Evolutionary conservation across 2,329 filamentous ascomycete species (phyloP).

Genomic region (Xylaria multiplex): DNA sequence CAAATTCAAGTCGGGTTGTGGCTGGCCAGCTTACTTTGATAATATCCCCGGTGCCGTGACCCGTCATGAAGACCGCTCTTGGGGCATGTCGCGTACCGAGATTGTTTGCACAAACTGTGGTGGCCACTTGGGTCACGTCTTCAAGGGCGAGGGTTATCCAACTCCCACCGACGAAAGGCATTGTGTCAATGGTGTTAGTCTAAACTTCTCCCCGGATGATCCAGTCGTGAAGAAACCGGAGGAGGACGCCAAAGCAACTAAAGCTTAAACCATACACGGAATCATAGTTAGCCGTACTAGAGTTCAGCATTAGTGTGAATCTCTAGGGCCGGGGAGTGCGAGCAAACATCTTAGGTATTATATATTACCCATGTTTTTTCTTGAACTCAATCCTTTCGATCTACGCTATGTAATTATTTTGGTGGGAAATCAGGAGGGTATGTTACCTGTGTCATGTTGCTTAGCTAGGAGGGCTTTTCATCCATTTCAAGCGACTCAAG

Average conservation of each 20-base stretch:
- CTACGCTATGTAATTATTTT: not conserved
- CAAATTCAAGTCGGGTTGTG: constrained; percentile 96
- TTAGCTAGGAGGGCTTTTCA: no score
- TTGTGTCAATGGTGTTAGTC: constrained; percentile 92
- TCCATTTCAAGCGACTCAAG: no score
- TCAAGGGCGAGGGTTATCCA: constrained; percentile 84
- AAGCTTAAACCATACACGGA: constrained; percentile 43
- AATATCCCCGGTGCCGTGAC: constrained; percentile 90
- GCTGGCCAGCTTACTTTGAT: constrained; percentile 98
- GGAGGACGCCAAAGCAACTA: constrained; percentile 52
- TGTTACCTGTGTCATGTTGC: no score
- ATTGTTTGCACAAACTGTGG: constrained; percentile 96
- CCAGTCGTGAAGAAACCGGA: constrained; percentile 59
- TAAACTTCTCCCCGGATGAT: constrained; percentile 80
- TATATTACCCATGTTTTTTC: not conserved
- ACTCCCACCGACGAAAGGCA: constrained; percentile 96
- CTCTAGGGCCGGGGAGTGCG: not conserved
- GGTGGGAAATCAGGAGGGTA: no score
- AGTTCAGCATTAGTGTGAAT: not conserved
- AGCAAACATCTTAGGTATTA: no score
- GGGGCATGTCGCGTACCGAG: constrained; percentile 89
- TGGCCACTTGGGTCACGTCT: constrained; percentile 89
- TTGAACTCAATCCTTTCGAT: not conserved
- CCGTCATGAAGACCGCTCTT: constrained; percentile 77
- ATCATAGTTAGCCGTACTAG: not conserved